Base-by-base conservation (phyloP, 768 basidiomycete species). In the Pleurotus ostreatus region DNA sequence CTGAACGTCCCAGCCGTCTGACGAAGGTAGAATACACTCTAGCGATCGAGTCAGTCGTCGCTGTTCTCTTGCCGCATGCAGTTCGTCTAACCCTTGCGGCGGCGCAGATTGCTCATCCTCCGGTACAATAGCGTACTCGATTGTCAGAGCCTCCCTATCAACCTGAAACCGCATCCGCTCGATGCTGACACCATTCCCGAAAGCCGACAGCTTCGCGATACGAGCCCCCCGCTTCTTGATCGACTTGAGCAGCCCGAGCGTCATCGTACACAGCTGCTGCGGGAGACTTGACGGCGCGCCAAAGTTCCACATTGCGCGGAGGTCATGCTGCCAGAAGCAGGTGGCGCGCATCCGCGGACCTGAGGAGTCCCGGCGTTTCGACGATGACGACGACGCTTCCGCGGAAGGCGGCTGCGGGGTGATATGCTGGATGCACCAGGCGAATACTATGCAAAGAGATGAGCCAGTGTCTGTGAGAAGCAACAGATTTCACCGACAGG, bases 311-410 rank as follows among this genome's bases (percentile, higher is more conserved):
- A 92, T 68, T 0, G 92, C 82, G 60, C 90, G 89, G 25, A 96
- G 81, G 72, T 97, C 92, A 68, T 96, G 94, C 66, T 95, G 92
- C 91, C 92, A 96, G 66, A 96, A 94, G 66, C 92, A 95, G 1
- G 91, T 94, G 59, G 95, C 82, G 38, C 92, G 86, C 23, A 93
- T 66, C 58, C 80, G 74, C 43, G 72, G 76, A 53, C 64, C 63
- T 9, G 59, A 44, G 7, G 62, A 58, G 20, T 46, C 65, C 60
- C 69, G 80, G 65, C 65, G 77, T 65, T 63, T 74, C 60, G 66
- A 52, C 44, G 60, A 53, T 60, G 66, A 52, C 46, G 60, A 53
- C 59, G 62, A 61, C 4, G 71, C 64, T 15, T 55, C 55, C 2
- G 61, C 46, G 25, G 65, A 57, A 26, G 70, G 62, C 49, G 70